Evolutionary conservation across 2,329 filamentous ascomycete genomes (phyloP), one percentile per base, ranked within the genome.

Genomic region (Coniochaeta ligniaria): DNA sequence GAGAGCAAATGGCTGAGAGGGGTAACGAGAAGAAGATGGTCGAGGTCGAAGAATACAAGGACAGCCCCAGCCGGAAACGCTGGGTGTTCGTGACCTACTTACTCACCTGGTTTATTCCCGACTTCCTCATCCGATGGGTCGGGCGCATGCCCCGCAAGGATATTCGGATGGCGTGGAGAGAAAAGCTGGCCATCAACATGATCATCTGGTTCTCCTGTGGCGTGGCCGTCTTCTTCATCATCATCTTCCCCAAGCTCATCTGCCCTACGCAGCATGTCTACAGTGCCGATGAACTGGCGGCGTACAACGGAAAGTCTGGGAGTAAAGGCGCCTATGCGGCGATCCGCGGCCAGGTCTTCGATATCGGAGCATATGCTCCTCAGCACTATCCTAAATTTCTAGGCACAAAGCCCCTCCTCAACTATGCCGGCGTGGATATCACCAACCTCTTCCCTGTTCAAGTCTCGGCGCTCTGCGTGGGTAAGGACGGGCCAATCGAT

Each of bases 131-230:
- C 71, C 84, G 86, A 59, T 80, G 81, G 67, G 63, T 96, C 45
- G 94, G 94, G 24, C 83, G 90, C 58, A 97, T 97, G 89, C 84
- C 89, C 62, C 90, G 95, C 63, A 96, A 96, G 72, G 95, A 99
- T 73, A 86, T 99, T 9, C 90, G 93, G 26, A 82, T 90, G 72
- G 95, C 95, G 0, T 99, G 95, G 95, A 84, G 95, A 71, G 95
- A 99, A 74, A 99, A 99, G 80, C 74, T 99, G 62, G 94, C 95
- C 59, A 99, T 99, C 82, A 99, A 99, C 79, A 81, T 99, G 73
- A 83, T 98, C 70, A 99, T 99, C 72, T 99, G 96, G 95, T 78
- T 94, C 61, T 85, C 83, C 71, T 98, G 94, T 76, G 78, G 77
- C 17, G 75, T 90, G 57, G 86, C 91, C 31, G 83, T 89, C 60